Base-by-base conservation (phyloP, 768 basidiomycete species). In the Psilocybe sp. region DNA sequence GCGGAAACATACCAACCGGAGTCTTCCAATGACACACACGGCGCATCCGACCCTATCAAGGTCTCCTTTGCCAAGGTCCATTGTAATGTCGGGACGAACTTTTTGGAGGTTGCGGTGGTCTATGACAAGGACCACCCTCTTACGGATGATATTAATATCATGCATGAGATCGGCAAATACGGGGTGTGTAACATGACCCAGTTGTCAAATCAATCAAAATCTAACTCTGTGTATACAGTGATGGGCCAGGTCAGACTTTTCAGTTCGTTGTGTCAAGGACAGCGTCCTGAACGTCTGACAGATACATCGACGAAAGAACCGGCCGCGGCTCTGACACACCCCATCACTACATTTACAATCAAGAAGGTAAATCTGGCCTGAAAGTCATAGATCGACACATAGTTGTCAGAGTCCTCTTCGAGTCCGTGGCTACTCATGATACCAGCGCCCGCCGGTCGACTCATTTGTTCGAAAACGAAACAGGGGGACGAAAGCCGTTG, bases 261-360 rank as follows among this genome's bases (percentile, higher is more conserved):
- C 7, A 28, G 3, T 28, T 4, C 23, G 4, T 28, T 28, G 4
- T 4, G 7, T 28, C 4, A 28, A 28, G 3, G 23, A 28, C 23
- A 7, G 23, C 48, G 54, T 71, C 54, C 16, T 16, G 4, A 19
- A 11, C 18, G 8, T 16, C 32, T 2, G 34, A 37, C 44, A 53
- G 85, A 57, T 87, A 80, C 58, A 69, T 87, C 14, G 69, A 80
- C 50, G 63, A 58, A 2, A 60, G 64, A 14, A 80, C 74, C 2
- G 84, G 85, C 19, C 69, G 55, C 39, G 77, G 85, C 16, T 83
- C 82, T 0, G 83, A 86, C 57, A 58, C 75, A 0, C 71, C 84
- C 3, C 76, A 81, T 51, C 55, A 69, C 54, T 80, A 73, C 47
- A 65, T 81, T 41, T 81, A 81, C 55, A 74, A 71, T 40, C 70